These are phyloP conservation scores for Penicillium nucicola DNA, from an alignment of 495 filamentous ascomycete species.

Conservation along the genomic window DNA sequence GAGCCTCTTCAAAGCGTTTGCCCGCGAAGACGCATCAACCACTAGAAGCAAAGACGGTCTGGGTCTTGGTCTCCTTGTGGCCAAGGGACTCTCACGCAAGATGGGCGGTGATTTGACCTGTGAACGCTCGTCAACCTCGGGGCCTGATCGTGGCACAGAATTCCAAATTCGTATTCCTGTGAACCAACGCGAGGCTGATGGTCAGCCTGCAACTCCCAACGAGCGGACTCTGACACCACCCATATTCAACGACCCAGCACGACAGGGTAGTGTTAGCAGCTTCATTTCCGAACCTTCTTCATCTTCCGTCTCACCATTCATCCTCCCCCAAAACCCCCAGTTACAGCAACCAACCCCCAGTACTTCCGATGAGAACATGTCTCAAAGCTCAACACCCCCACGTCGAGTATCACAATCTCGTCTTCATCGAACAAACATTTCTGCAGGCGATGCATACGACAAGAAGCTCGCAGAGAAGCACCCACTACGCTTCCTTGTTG, in stretches of 20 bases:
- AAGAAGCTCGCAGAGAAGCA: conserved; percentile 52
- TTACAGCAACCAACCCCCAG: conserved; percentile 35
- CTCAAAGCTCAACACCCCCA: conserved; percentile 25
- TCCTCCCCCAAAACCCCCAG: conserved; percentile 20
- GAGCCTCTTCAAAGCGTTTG: conserved; percentile 72
- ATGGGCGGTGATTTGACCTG: conserved; percentile 73
- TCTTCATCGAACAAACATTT: conserved; percentile 17
- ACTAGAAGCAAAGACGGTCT: conserved; percentile 71
- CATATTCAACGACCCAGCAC: conserved; percentile 19
- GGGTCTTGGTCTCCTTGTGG: conserved; percentile 71
- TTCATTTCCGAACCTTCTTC: conserved; percentile 20
- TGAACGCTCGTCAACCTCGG: conserved; percentile 64
- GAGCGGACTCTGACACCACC: conserved; percentile 28
- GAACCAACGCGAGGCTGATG: conserved; percentile 44
- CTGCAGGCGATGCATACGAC: conserved; percentile 30
- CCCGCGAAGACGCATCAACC: conserved; percentile 68
- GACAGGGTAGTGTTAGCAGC: conserved; percentile 22
- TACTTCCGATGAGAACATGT: conserved; percentile 28
- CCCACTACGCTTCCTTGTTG: conserved; percentile 70
- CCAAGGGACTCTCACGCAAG: conserved; percentile 71
- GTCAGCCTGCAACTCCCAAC: conserved; percentile 39
- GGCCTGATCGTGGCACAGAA: conserved; percentile 65
- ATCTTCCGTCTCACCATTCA: conserved; percentile 16
- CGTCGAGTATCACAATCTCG: conserved; percentile 20
- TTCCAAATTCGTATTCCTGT: conserved; percentile 72